Base-by-base conservation (phyloP, 768 basidiomycete species). In the Serendipita indica region DNA sequence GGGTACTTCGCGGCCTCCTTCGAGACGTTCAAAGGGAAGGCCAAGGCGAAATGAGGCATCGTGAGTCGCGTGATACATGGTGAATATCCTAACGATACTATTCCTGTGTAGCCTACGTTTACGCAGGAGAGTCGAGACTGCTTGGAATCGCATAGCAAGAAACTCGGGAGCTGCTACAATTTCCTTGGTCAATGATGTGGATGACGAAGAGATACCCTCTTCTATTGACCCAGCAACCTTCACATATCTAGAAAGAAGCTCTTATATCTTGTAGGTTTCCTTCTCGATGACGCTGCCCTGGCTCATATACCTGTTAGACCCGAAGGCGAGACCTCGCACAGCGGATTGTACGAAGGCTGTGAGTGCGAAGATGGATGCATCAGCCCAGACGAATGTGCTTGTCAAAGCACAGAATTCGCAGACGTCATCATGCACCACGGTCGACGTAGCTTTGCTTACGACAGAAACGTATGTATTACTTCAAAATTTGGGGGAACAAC, bases 201-300 rank as follows among this genome's bases (percentile, higher is more conserved):
- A 54, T 33, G 49, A 54, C n/a, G 49, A 54, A 54, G 22, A 22
- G 16, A 54, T 54, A 28, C 49, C 49, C 22, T 18, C 22, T n/a
- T 54, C 49, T 27, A 54, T 54, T 12, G 32, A 54, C 49, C 49
- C n/a, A 18, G 49, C 12, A 10, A 54, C 22, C 20, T 54, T 54
- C 49, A n/a, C 22, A 30, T 54, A 54, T 18, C 32, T 54, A 18
- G 49, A 54, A 18, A 18, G n/a, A 33, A 28, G 49, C 5, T 28
- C 49, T 7, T 54, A 54, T 54, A 18, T 7, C n/a, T 54, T 16
- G 49, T 54, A 33, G n/a, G 49, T 33, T 7, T 6, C 5, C 41
- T 7, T 18, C 5, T 25, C n/a, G 7, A 25, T 43, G 18, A 39
- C 41, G 5, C 41, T 7, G 7, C 27, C 18, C 5, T n/a, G 41